Evolutionary conservation across 1,284 basidiomycete species (phyloP), one percentile per base, ranked within the genome.

Genomic region (Ustilago shanxiensis): DNA sequence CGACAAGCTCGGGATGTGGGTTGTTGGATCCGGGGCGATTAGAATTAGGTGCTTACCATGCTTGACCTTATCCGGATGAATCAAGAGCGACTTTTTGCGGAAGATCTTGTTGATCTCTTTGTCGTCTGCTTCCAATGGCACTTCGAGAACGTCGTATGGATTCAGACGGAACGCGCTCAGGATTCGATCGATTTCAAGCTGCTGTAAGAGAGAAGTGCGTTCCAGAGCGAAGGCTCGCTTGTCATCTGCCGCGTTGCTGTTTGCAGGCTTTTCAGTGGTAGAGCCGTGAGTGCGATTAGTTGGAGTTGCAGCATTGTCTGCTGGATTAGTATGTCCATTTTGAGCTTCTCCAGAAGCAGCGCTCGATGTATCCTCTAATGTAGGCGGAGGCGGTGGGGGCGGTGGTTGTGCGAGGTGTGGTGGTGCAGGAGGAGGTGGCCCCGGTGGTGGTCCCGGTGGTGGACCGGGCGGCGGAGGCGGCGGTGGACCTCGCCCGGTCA

Each of bases 11-110:
- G n/a, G n/a, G n/a, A n/a, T n/a, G n/a, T n/a, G n/a, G n/a, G n/a
- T n/a, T n/a, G n/a, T n/a, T n/a, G n/a, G n/a, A n/a, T n/a, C n/a
- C n/a, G n/a, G n/a, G n/a, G n/a, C n/a, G n/a, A n/a, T n/a, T n/a
- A n/a, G n/a, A n/a, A n/a, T n/a, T n/a, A n/a, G n/a, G n/a, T 10
- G 55, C 74, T 57, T 61, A 70, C 77, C 69, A 81, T 89, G 88
- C 81, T 89, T 87, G 77, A 88, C 88, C 85, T 89, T 90, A 83
- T 90, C 89, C 16, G 89, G 89, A 79, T 90, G 89, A 58, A 90
- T 89, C 81, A 89, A 80, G 67, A 90, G 85, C 18, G 88, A 89
- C 80, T 89, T 89, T 81, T 88, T 89, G 64, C 89, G 86, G 75
- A 89, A 90, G 58, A 87, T 86, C 80, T 88, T 88, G 78, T 89